Percentiles rank a stretch among this genome's conserved stretches.
Conservation (phyloP, 306 rosid genomes). For the Sicyos baderoa region DNA sequence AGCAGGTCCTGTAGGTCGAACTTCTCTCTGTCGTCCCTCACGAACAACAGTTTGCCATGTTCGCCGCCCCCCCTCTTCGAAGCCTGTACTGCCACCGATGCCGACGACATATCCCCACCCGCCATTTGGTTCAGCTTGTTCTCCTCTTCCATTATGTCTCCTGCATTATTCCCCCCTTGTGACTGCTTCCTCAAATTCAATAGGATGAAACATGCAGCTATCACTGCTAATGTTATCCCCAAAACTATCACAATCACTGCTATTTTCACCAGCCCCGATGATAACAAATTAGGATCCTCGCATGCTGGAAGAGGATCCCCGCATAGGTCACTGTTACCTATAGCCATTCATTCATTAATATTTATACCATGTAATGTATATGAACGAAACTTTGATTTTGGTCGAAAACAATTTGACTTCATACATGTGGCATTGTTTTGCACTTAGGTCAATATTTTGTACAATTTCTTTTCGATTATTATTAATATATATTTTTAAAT, state of each 20-base stretch:
- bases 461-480: too few relatives aligned
- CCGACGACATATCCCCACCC: background rate
- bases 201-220: slow-evolving; percentile 28
- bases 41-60: slow-evolving; percentile 49
- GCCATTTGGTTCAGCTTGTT: background rate
- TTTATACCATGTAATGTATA: too few relatives aligned
- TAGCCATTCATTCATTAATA: background rate
- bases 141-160: slow-evolving; percentile 18
- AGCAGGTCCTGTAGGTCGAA: slow-evolving; percentile 72
- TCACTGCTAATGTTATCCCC: slow-evolving; percentile 30
- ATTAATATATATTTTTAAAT: too few relatives aligned
- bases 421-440: too few relatives aligned
- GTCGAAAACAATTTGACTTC: too few relatives aligned
- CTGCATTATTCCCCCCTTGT: slow-evolving; percentile 6
- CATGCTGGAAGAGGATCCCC: slow-evolving; percentile 56
- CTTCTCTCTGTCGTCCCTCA: slow-evolving; percentile 34
- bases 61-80: slow-evolving; percentile 35
- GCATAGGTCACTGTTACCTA: slow-evolving; percentile 55
- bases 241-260: slow-evolving; percentile 25
- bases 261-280: slow-evolving; percentile 24
- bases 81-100: background rate
- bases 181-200: slow-evolving; percentile 19
- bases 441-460: too few relatives aligned
- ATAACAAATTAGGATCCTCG: background rate
- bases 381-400: too few relatives aligned